Conservation (phyloP, 2,329 filamentous ascomycete genomes). For the Ceratocystis destructans region DNA sequence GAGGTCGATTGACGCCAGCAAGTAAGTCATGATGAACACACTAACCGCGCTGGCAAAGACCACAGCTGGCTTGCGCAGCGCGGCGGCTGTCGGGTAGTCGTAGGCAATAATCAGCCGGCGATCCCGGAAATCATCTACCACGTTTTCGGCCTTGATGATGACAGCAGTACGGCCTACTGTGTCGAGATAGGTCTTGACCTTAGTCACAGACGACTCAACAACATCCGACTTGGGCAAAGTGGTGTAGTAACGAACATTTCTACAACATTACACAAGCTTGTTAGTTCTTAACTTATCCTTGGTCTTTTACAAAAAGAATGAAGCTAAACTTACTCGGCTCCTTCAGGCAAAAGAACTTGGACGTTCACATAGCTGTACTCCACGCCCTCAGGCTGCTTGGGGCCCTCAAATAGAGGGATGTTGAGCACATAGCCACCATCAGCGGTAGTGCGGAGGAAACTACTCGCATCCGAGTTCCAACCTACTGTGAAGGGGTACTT, state of each 20-base stretch:
- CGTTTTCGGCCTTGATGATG: constrained; percentile 65
- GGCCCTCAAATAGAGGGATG: constrained; percentile 85
- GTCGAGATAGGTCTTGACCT: constrained; percentile 87
- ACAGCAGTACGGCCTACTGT: constrained; percentile 77
- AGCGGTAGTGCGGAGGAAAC: constrained; percentile 54
- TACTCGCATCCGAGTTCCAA: constrained; percentile 78
- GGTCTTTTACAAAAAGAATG: not conserved
- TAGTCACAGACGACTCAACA: constrained; percentile 41
- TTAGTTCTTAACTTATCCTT: not conserved
- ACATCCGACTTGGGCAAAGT: constrained; percentile 52
- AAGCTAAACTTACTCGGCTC: constrained; percentile 53
- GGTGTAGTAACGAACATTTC: constrained; percentile 67
- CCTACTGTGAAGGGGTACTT: constrained; percentile 95
- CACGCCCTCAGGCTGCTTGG: constrained; percentile 70
- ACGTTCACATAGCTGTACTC: constrained; percentile 72
- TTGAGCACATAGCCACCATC: constrained; percentile 70
- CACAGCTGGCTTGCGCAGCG: constrained; percentile 73
- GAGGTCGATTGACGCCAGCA: constrained; percentile 63
- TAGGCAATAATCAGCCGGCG: constrained; percentile 77
- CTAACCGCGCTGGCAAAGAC: constrained; percentile 59
- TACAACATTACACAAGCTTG: constrained; percentile 28
- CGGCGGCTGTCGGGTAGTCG: constrained; percentile 61
- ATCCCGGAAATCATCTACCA: constrained; percentile 81
- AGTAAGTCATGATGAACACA: constrained; percentile 63
- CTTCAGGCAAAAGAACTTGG: constrained; percentile 79